These are phyloP conservation scores for Trametes sp. DNA, from an alignment of 1,284 basidiomycete genomes.

Conservation along the genomic window DNA sequence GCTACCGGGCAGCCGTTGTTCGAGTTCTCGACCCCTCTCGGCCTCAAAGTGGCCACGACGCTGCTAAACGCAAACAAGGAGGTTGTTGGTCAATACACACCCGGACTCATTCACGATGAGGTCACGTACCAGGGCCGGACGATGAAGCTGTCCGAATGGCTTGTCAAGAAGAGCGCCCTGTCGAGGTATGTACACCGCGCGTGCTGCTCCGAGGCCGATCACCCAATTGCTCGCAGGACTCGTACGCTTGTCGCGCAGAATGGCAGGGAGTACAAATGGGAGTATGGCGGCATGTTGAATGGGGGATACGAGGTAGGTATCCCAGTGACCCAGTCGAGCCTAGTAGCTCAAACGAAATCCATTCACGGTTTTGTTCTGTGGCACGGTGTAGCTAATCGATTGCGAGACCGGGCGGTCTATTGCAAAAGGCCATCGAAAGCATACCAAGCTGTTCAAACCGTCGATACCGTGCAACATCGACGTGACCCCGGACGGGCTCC, in stretches of 20 bases:
- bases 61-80: not conserved
- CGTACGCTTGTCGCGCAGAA: not conserved
- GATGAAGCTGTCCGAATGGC: not conserved
- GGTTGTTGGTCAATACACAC: not conserved
- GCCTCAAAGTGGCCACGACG: not conserved
- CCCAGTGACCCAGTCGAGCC: not conserved
- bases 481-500: not conserved
- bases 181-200: too few species aligned
- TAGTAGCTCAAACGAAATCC: too few species aligned
- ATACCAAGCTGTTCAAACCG: not conserved
- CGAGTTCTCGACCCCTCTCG: not conserved
- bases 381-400: not conserved
- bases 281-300: not conserved
- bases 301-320: not conserved
- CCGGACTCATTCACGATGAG: not conserved
- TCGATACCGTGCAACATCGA: not conserved
- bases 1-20: not conserved
- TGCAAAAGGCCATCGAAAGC: not conserved
- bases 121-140: not conserved
- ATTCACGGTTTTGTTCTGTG: not conserved
- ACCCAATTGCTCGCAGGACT: not conserved
- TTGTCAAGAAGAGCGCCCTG: not conserved
- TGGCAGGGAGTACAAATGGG: constrained; percentile 7
- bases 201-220: too few species aligned
- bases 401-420: not conserved